Percentiles rank a stretch among this genome's conserved stretches.
phyloP scores from a whole-genome alignment of 2,329 filamentous ascomycete species.

The Aureobasidium vineae region DNA sequence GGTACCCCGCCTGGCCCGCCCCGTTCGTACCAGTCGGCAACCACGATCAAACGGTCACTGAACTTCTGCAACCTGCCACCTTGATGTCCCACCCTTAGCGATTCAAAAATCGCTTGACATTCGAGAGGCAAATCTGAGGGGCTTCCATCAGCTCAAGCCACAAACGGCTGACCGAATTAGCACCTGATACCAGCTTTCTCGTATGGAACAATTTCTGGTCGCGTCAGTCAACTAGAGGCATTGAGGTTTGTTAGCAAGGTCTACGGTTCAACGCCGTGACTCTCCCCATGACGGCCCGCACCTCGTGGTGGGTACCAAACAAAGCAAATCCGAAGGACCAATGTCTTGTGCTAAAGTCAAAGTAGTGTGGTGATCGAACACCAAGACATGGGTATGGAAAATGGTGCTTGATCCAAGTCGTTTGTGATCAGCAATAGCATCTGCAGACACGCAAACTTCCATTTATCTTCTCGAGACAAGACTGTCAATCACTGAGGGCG shows the following conservation, averaged over 20 bases:
- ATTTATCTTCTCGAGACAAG: background rate
- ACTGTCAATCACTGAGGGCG: background rate
- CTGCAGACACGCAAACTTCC: background rate
- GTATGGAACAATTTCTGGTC: background rate
- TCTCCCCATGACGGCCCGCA: background rate
- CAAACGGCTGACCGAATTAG: no score
- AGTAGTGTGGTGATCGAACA: background rate
- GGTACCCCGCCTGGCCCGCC: constrained; percentile 11
- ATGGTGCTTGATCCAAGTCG: background rate
- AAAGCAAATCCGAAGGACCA: background rate
- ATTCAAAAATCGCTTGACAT: no score
- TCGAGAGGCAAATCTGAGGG: background rate
- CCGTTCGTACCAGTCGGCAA: constrained; percentile 9
- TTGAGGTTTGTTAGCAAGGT: background rate
- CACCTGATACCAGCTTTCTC: background rate
- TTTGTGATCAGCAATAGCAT: background rate
- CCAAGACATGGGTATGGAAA: background rate
- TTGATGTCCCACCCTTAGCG: background rate
- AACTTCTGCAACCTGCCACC: background rate
- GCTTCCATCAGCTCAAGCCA: background rate
- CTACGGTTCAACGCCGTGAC: background rate
- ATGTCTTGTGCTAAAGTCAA: background rate
- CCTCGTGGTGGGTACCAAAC: constrained; percentile 17
- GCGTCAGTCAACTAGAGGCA: background rate
- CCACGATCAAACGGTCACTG: background rate